These are phyloP conservation scores for Gilbertella persicaria DNA, from an alignment of 371 early-diverging fungal species.

Conservation along the genomic window DNA sequence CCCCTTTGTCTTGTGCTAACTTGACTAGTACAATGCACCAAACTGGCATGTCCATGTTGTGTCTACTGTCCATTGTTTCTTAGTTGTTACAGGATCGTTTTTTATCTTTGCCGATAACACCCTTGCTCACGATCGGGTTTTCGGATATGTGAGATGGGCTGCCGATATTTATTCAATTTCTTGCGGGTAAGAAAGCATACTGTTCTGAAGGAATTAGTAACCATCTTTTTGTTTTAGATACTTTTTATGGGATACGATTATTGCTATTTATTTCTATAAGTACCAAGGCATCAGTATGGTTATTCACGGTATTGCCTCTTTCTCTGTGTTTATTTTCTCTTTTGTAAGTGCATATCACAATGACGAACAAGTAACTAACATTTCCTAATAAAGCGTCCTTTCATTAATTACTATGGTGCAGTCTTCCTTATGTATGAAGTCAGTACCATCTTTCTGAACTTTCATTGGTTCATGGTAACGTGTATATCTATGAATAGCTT, in stretches of 20 bases:
- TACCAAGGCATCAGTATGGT: slow-evolving; percentile 82
- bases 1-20: background rate
- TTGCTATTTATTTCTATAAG: slow-evolving; percentile 68
- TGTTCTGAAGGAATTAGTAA: background rate
- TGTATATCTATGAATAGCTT: background rate
- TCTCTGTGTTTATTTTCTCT: slow-evolving; percentile 71
- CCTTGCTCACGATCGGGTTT: slow-evolving; percentile 67
- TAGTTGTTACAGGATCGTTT: slow-evolving; percentile 59
- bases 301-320: slow-evolving; percentile 80
- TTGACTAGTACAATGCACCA: slow-evolving; percentile 46
- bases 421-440: slow-evolving; percentile 90
- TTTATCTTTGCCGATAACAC: slow-evolving; percentile 62
- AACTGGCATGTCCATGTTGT: slow-evolving; percentile 81
- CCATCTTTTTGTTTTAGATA: slow-evolving; percentile 52
- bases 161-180: slow-evolving; percentile 80
- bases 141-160: slow-evolving; percentile 74
- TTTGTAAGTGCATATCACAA: slow-evolving; percentile 59
- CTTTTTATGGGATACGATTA: slow-evolving; percentile 88
- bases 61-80: slow-evolving; percentile 58
- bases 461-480: slow-evolving; percentile 86
- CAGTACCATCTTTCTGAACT: slow-evolving; percentile 89
- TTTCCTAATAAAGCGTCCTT: slow-evolving; percentile 62
- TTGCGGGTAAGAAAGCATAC: slow-evolving; percentile 66
- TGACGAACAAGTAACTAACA: background rate
- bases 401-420: slow-evolving; percentile 85